phyloP scores from a whole-genome alignment of 2,329 filamentous ascomycete species.

The Cladosporium sp. region DNA sequence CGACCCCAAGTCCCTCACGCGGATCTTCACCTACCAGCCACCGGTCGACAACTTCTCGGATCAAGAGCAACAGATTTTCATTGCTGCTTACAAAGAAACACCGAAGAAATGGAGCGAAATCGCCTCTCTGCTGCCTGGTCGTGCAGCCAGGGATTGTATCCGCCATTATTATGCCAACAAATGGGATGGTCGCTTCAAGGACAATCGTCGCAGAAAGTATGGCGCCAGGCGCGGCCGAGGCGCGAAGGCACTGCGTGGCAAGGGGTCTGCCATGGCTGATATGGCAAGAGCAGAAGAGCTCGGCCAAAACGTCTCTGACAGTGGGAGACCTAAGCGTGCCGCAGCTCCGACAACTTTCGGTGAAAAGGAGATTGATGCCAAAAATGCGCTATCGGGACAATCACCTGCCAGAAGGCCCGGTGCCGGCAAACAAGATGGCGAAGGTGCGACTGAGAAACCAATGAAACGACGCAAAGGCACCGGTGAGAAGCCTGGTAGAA shows the following conservation, averaged over 20 bases:
- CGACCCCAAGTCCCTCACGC: slow-evolving; percentile 61
- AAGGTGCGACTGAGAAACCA: slow-evolving; percentile 28
- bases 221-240: slow-evolving; percentile 32
- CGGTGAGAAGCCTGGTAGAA: slow-evolving; percentile 35
- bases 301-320: slow-evolving; percentile 38
- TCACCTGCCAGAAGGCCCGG: slow-evolving; percentile 41
- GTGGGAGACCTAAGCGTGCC: slow-evolving; percentile 46
- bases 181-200: slow-evolving; percentile 69
- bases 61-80: slow-evolving; percentile 65
- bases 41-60: slow-evolving; percentile 70
- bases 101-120: slow-evolving; percentile 82
- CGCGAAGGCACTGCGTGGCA: slow-evolving; percentile 45
- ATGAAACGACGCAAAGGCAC: slow-evolving; percentile 27
- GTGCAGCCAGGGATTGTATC: slow-evolving; percentile 74
- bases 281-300: slow-evolving; percentile 45
- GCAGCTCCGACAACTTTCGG: slow-evolving; percentile 69
- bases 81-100: slow-evolving; percentile 67
- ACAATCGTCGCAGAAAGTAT: slow-evolving; percentile 56
- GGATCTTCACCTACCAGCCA: slow-evolving; percentile 66
- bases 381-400: slow-evolving; percentile 53
- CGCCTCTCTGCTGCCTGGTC: slow-evolving; percentile 60
- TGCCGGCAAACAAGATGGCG: slow-evolving; percentile 21
- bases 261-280: slow-evolving; percentile 58
- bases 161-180: slow-evolving; percentile 82
- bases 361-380: slow-evolving; percentile 59